phyloP scores from a whole-genome alignment of 768 basidiomycete species.

The Termitomyces sp. region DNA sequence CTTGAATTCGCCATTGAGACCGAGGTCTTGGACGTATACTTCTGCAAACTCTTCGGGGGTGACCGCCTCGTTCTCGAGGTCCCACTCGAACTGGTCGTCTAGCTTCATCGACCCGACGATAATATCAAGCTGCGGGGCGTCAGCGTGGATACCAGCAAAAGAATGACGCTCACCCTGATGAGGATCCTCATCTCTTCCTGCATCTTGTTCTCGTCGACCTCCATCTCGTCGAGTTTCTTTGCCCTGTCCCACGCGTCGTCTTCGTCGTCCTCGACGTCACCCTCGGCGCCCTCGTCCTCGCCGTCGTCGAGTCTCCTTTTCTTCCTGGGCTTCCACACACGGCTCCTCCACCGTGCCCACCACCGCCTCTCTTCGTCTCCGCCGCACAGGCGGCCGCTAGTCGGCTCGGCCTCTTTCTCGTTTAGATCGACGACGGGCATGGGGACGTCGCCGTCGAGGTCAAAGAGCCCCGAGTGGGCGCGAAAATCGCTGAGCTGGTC shows the following conservation, averaged over 20 bases:
- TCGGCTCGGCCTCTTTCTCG: conserved; percentile 9
- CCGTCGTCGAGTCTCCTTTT: conserved; percentile 20
- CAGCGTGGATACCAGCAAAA: too few relatives aligned
- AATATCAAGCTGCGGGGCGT: conserved; percentile 72
- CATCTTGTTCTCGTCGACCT: conserved; percentile 57
- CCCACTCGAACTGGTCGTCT: conserved; percentile 98
- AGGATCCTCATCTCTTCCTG: conserved; percentile 88
- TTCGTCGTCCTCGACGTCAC: conserved; percentile 21
- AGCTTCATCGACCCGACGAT: conserved; percentile 90
- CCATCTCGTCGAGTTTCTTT: conserved; percentile 54
- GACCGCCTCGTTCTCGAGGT: conserved; percentile 71
- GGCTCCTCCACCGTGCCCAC: conserved; percentile 17
- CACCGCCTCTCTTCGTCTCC: conserved; percentile 13
- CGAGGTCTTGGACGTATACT: conserved; percentile 80
- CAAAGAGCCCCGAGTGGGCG: conserved; percentile 51
- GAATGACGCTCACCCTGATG: conserved; percentile 75
- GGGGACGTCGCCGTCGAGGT: not conserved
- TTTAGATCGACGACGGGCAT: conserved; percentile 28
- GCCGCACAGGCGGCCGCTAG: not conserved
- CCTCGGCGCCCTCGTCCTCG: conserved; percentile 31
- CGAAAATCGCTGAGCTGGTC: conserved; percentile 83
- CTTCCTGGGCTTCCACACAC: conserved; percentile 5
- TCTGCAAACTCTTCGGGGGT: conserved; percentile 93
- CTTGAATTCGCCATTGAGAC: conserved; percentile 90
- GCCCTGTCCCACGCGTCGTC: conserved; percentile 15